These are phyloP conservation scores for Perilla frutescens DNA, from an alignment of 257 asterid species.

Conservation along the genomic window DNA sequence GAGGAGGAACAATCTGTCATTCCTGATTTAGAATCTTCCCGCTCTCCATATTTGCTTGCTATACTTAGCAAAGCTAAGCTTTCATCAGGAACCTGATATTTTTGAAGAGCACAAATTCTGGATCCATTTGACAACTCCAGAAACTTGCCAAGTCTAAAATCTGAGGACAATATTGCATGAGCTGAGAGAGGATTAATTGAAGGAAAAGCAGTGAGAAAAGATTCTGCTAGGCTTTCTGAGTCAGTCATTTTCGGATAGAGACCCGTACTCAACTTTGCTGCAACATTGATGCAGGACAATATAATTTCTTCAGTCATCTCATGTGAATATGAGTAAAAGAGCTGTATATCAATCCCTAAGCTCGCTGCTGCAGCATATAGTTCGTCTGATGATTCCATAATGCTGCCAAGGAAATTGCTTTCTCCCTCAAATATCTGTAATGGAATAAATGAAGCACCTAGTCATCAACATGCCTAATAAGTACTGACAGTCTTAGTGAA, in stretches of 20 bases:
- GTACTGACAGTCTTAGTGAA: constrained; percentile 28
- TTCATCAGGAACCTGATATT: constrained; percentile 69
- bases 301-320: constrained; percentile 86
- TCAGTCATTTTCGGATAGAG: constrained; percentile 74
- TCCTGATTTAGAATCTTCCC: constrained; percentile 88
- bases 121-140: constrained; percentile 60
- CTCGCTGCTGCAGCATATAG: constrained; percentile 95
- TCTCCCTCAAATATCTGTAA: constrained; percentile 95
- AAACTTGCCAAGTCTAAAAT: constrained; percentile 63
- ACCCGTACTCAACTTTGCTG: constrained; percentile 55
- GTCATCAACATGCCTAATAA: constrained; percentile 31
- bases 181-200: constrained; percentile 93
- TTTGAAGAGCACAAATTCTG: constrained; percentile 62
- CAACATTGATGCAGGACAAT: constrained; percentile 73
- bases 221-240: constrained; percentile 86
- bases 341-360: constrained; percentile 84
- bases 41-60: constrained; percentile 76
- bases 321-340: constrained; percentile 77
- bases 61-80: constrained; percentile 69
- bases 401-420: constrained; percentile 58
- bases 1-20: constrained; percentile 94
- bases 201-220: constrained; percentile 89
- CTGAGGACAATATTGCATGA: constrained; percentile 87
- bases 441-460: constrained; percentile 29
- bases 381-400: constrained; percentile 96